Evolutionary conservation across 768 basidiomycete genomes (phyloP).

Genomic region (Leccinum barrowsii): DNA sequence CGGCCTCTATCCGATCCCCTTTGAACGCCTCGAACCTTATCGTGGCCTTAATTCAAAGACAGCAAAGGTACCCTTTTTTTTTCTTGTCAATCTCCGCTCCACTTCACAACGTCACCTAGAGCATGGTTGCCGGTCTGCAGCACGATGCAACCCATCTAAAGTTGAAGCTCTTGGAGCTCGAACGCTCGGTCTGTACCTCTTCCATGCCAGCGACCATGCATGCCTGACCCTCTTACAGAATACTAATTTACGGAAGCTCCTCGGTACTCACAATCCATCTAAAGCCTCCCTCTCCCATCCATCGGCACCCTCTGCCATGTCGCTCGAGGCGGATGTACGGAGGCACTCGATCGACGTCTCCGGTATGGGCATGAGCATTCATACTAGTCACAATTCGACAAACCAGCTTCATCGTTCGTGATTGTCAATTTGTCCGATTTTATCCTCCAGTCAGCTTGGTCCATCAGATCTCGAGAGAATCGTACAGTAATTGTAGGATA

Average conservation of each 20-base stretch:
- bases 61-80: conserved; percentile 49
- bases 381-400: conserved; percentile 6
- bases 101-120: conserved; percentile 37
- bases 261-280: conserved; percentile 23
- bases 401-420: conserved; percentile 10
- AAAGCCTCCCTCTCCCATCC: conserved; percentile 19
- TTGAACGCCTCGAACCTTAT: conserved; percentile 56
- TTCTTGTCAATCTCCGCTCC: neutral
- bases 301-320: conserved; percentile 25
- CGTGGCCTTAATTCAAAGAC: conserved; percentile 74
- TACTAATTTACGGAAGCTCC: conserved; percentile 31
- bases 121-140: conserved; percentile 70
- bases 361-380: conserved; percentile 30
- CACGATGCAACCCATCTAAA: conserved; percentile 58
- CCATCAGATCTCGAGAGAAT: neutral
- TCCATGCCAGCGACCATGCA: neutral
- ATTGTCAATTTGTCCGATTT: neutral
- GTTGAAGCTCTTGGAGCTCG: conserved; percentile 63
- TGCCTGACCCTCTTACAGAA: conserved; percentile 17
- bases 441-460: neutral
- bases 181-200: conserved; percentile 50
- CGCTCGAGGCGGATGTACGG: conserved; percentile 32
- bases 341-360: conserved; percentile 33
- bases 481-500: conserved; percentile 21
- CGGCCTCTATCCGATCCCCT: conserved; percentile 54